Evolutionary conservation across 129 eudicot species (phyloP), one percentile per base, ranked within the genome.

Genomic region (Lactuca sativa): DNA sequence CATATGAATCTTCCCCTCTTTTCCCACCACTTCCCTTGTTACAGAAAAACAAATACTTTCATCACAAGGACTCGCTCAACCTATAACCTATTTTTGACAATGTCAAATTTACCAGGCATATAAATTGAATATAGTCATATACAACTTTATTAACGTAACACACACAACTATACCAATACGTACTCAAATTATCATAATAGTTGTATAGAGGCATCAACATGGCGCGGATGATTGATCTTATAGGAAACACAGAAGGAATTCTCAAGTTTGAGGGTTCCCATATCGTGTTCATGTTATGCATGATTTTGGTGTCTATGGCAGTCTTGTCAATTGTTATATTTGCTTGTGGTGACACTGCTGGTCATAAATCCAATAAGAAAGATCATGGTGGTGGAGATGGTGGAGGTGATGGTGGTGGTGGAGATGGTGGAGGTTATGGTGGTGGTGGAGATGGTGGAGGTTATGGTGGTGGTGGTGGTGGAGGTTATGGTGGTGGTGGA

Each of bases 251-350:
- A 12, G 38, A 54, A 36, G 64, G 54, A 9, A 55, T 52, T 6
- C 21, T 73, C n/a, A 11, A 62, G 55, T 62, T 73, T 34, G 64
- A 66, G 64, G 78, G 64, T 12, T 65, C 78, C 12, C 74, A 70
- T 70, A 14, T 71, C 44, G 6, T 65, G 40, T 71, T 66, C 41
- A 63, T 71, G 72, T 38, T 78, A 5, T 74, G 74, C 56, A 72
- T 52, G 74, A 53, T 72, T 59, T 17, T 59, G 7, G 36, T 72
- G 47, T 67, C 79, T n/a, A 64, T 78, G 43, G 25, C 66, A 13
- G 31, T 78, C 59, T 47, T 72, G 18, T 30, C 75, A 9, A 66
- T 78, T 59, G 21, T 78, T 30, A 59, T 72, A 18, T 79, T 72
- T 60, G 74, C 40, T 12, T 67, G 83, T 66, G 71, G 70, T 10